These are phyloP conservation scores for Bipolaris victoriae DNA, from an alignment of 2,329 filamentous ascomycete genomes.

Conservation along the genomic window DNA sequence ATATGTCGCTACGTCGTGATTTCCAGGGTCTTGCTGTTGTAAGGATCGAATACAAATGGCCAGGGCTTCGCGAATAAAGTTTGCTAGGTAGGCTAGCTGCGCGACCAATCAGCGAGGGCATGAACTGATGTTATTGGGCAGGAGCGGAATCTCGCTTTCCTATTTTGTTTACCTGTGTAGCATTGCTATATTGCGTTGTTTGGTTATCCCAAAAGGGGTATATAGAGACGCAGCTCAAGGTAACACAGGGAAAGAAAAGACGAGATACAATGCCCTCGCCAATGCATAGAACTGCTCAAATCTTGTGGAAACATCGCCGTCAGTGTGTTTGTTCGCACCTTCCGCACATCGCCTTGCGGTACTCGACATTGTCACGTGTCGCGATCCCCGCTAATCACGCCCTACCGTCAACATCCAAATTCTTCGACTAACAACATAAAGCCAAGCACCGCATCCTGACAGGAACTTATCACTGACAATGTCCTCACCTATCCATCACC, in stretches of 20 bases:
- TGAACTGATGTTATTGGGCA: not conserved
- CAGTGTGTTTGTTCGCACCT: not conserved
- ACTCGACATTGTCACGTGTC: not conserved
- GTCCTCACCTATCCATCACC: not conserved
- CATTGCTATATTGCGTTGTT: not conserved
- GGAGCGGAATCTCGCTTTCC: not conserved
- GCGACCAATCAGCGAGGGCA: not conserved
- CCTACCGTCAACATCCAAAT: constrained; percentile 3
- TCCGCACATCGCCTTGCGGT: not conserved
- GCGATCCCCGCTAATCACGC: not conserved
- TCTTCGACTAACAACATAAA: not conserved
- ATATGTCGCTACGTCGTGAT: too few relatives aligned
- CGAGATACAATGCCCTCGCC: too few relatives aligned
- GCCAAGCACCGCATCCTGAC: not conserved
- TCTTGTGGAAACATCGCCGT: too few relatives aligned
- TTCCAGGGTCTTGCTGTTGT: not conserved
- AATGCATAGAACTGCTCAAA: too few relatives aligned
- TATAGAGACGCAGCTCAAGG: too few relatives aligned
- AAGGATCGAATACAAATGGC: not conserved
- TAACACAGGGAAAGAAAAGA: too few relatives aligned
- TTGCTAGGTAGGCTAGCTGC: not conserved
- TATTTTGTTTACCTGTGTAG: not conserved
- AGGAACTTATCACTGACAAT: not conserved
- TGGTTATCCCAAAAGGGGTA: too few relatives aligned
- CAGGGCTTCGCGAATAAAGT: not conserved